Conservation (phyloP, 495 filamentous ascomycete species). For the Polyplosphaeria fusca region DNA sequence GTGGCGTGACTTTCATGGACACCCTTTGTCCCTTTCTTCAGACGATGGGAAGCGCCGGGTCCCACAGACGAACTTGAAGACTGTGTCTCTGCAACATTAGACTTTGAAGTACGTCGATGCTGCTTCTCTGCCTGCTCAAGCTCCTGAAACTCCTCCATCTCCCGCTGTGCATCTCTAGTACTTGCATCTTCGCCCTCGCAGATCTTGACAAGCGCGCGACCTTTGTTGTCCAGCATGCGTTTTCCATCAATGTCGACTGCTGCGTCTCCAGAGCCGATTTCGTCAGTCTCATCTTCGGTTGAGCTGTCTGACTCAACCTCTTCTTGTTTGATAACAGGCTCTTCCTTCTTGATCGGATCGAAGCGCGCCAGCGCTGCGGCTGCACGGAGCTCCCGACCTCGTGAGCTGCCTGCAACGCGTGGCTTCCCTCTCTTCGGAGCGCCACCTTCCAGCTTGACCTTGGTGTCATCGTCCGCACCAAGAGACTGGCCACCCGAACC, state of each 20-base stretch:
- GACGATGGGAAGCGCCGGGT: background rate
- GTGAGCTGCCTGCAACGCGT: slow-evolving; percentile 63
- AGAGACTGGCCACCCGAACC: slow-evolving; percentile 63
- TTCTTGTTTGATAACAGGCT: slow-evolving; percentile 31
- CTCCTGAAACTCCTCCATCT: slow-evolving; percentile 57
- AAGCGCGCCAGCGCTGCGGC: slow-evolving; percentile 74
- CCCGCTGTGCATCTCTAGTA: slow-evolving; percentile 57
- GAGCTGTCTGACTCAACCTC: slow-evolving; percentile 41
- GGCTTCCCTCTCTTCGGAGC: slow-evolving; percentile 60
- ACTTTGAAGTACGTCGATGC: background rate
- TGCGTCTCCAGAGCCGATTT: slow-evolving; percentile 37
- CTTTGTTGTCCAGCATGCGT: slow-evolving; percentile 58
- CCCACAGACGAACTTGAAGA: background rate
- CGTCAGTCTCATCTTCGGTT: slow-evolving; percentile 38
- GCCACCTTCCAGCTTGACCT: slow-evolving; percentile 63
- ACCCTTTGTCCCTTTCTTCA: background rate
- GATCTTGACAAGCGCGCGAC: slow-evolving; percentile 61
- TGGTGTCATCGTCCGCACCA: slow-evolving; percentile 62
- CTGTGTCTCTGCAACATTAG: background rate
- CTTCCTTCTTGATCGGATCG: slow-evolving; percentile 52
- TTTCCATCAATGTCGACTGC: slow-evolving; percentile 58
- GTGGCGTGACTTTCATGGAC: too few species aligned
- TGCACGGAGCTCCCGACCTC: slow-evolving; percentile 71
- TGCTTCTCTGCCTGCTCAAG: slow-evolving; percentile 11
- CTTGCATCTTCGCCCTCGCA: slow-evolving; percentile 66